Percentiles rank a stretch among this genome's conserved stretches.
Conservation (phyloP, 2,329 filamentous ascomycete genomes). For the Aspergillus floridensis region DNA sequence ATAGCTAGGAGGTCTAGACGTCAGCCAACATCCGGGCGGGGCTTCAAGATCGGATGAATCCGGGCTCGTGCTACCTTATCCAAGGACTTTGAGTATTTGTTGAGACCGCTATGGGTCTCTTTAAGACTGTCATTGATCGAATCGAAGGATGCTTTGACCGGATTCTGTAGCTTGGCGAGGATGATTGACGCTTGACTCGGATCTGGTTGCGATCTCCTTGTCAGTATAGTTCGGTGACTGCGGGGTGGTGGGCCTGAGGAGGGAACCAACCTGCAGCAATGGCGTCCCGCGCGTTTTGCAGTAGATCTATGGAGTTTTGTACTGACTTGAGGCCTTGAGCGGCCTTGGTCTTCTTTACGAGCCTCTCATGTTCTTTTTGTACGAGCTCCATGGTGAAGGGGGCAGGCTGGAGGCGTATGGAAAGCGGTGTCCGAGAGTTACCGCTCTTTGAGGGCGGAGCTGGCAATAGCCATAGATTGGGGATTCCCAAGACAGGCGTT, state of each 20-base stretch:
- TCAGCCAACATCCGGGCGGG: not conserved
- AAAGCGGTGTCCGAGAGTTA: conserved; percentile 32
- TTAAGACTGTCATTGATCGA: conserved; percentile 77
- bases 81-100: conserved; percentile 78
- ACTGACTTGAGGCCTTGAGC: conserved; percentile 73
- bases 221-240: conserved; percentile 6
- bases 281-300: conserved; percentile 69
- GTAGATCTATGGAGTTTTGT: conserved; percentile 75
- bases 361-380: conserved; percentile 70
- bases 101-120: conserved; percentile 76
- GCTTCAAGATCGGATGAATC: not conserved
- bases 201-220: conserved; percentile 46
- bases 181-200: conserved; percentile 69
- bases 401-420: not conserved
- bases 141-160: conserved; percentile 77
- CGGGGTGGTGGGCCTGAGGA: not conserved
- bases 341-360: conserved; percentile 67
- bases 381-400: conserved; percentile 58
- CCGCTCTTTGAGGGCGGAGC: conserved; percentile 20
- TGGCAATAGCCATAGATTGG: conserved; percentile 26
- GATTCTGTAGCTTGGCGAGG: conserved; percentile 80
- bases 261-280: conserved; percentile 64
- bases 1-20: conserved; percentile 49
- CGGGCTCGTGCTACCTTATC: conserved; percentile 61
- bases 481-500: not conserved